Conservation (phyloP, 2,329 filamentous ascomycete genomes). For the Fusarium sp. region DNA sequence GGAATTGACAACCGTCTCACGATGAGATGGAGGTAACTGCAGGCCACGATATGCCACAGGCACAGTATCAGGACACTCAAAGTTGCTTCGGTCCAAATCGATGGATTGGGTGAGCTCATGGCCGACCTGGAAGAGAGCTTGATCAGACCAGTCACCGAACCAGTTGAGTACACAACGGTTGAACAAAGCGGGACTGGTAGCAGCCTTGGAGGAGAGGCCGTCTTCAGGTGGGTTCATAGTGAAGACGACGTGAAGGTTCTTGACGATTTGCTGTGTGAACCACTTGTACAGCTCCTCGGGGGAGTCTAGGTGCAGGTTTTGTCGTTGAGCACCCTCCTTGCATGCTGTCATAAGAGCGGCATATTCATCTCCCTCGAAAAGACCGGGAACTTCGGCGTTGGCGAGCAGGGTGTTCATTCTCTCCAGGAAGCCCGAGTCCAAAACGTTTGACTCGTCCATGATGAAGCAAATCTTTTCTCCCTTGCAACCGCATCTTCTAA, state of each 20-base stretch:
- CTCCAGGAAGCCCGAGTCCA: conserved; percentile 98
- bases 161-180: conserved; percentile 99
- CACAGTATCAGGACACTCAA: conserved; percentile 88
- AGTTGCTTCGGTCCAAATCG: conserved; percentile 91
- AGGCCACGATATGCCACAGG: conserved; percentile 93
- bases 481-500: conserved; percentile 95
- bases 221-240: conserved; percentile 99
- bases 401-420: conserved; percentile 99
- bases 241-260: conserved; percentile 98
- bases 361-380: conserved; percentile 99
- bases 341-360: conserved; percentile 99
- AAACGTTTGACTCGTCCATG: conserved; percentile 99
- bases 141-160: conserved; percentile 99
- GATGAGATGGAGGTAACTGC: conserved; percentile 86
- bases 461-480: conserved; percentile 99
- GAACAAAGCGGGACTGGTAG: conserved; percentile 97
- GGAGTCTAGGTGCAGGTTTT: conserved; percentile 94
- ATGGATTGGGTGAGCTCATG: conserved; percentile 97
- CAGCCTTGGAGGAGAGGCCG: conserved; percentile 94
- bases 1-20: conserved; percentile 93
- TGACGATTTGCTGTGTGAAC: conserved; percentile 99
- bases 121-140: conserved; percentile 97
- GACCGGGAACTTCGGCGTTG: conserved; percentile 98
- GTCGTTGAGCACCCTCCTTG: conserved; percentile 97
- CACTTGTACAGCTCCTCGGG: conserved; percentile 99